A percentile compares a stretch with the other conserved stretches of the same genome.
These are phyloP conservation scores for Nepenthes mirabilis DNA, from an alignment of 148 eudicot genomes.

Conservation along the genomic window DNA sequence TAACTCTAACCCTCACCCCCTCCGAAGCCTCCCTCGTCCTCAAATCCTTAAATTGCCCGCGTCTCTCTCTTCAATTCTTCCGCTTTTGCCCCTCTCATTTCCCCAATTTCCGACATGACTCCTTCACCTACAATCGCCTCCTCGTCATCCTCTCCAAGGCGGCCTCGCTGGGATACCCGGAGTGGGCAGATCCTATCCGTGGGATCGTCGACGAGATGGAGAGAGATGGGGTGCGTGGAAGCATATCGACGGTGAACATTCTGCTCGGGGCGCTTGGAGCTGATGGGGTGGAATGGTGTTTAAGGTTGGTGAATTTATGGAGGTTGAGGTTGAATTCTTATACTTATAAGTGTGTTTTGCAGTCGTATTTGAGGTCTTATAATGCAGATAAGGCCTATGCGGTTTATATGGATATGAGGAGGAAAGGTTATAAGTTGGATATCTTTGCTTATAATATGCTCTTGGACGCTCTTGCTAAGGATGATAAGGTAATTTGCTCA, in stretches of 20 bases:
- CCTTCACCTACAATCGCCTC: constrained; percentile 65
- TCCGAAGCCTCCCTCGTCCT: constrained; percentile 68
- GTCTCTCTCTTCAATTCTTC: constrained; percentile 57
- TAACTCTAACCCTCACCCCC: constrained; percentile 42
- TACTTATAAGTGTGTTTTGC: constrained; percentile 65
- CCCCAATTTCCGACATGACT: constrained; percentile 56
- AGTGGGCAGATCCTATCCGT: constrained; percentile 8
- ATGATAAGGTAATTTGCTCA: constrained; percentile 33
- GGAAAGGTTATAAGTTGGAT: constrained; percentile 54
- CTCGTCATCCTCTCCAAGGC: constrained; percentile 44
- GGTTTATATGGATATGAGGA: constrained; percentile 51
- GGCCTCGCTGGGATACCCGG: background rate
- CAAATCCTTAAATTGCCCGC: constrained; percentile 41
- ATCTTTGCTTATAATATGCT: constrained; percentile 69
- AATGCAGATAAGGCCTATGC: constrained; percentile 28
- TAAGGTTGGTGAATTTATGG: constrained; percentile 62
- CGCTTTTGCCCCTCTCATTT: constrained; percentile 43
- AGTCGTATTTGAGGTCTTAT: constrained; percentile 60
- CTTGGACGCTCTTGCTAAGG: constrained; percentile 65
- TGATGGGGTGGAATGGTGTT: constrained; percentile 43
- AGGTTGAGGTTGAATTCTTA: constrained; percentile 60
- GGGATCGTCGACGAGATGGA: constrained; percentile 49
- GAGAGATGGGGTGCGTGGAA: constrained; percentile 34
- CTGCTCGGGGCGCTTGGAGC: constrained; percentile 60
- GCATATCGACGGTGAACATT: constrained; percentile 69